Evolutionary conservation across 2,329 filamentous ascomycete genomes (phyloP).

Genomic region (Diaporthe destruens): DNA sequence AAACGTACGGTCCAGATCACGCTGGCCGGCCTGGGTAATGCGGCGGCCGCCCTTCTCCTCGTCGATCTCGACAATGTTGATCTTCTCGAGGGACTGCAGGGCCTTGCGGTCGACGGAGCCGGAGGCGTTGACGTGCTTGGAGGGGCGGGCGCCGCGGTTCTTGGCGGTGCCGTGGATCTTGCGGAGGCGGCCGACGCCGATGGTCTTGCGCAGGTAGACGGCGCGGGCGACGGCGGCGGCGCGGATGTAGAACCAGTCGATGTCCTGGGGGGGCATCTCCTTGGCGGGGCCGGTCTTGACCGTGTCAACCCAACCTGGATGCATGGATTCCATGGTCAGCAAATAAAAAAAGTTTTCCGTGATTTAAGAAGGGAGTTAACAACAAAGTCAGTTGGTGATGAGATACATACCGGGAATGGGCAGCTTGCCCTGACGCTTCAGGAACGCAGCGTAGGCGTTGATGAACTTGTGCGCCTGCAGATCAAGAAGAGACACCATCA

Average conservation of each 20-base stretch:
- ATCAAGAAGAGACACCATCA: constrained; percentile 59
- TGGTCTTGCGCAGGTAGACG: constrained; percentile 99
- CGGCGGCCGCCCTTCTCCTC: constrained; percentile 98
- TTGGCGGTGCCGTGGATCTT: constrained; percentile 96
- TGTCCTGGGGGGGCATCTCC: constrained; percentile 97
- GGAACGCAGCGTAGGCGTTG: constrained; percentile 84
- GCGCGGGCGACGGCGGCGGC: constrained; percentile 96
- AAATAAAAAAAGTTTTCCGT: no score
- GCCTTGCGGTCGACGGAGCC: constrained; percentile 98
- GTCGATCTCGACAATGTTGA: constrained; percentile 96
- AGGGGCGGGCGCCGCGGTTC: constrained; percentile 94
- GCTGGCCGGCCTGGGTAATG: constrained; percentile 98
- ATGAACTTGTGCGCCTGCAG: constrained; percentile 89
- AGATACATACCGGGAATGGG: constrained; percentile 85
- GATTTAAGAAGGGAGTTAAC: no score
- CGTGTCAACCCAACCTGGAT: constrained; percentile 94
- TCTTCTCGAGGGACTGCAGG: constrained; percentile 98
- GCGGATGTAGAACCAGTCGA: constrained; percentile 95
- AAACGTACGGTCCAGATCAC: constrained; percentile 90
- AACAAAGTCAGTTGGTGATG: neutral
- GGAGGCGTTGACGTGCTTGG: constrained; percentile 94
- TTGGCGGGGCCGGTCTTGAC: constrained; percentile 98
- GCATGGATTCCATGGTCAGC: neutral
- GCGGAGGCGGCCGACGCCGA: constrained; percentile 97
- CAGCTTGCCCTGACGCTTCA: constrained; percentile 95